phyloP scores from a whole-genome alignment of 176 grass and related monocot species.

The Oryza coarctata region DNA sequence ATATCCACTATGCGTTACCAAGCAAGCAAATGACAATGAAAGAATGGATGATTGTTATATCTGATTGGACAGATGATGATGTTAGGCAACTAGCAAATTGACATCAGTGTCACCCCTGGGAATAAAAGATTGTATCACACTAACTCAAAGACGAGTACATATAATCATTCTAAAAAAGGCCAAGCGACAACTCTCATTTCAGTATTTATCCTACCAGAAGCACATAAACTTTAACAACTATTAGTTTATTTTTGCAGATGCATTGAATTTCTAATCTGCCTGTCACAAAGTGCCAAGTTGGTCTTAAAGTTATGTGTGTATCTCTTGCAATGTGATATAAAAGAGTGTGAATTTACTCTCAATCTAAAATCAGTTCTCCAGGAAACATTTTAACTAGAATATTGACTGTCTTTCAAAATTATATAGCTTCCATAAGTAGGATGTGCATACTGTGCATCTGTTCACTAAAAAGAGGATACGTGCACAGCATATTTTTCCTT shows the following conservation, averaged over 20 bases:
- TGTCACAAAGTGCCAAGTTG: slow-evolving; percentile 13
- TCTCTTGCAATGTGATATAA: slow-evolving; percentile 2
- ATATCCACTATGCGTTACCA: slow-evolving; percentile 5
- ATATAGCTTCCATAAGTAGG: slow-evolving; percentile 6
- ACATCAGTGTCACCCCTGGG: slow-evolving; percentile 32
- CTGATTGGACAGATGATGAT: slow-evolving; percentile 32
- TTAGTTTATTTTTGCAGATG: slow-evolving; percentile 21
- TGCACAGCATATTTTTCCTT: neutral
- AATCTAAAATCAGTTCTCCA: neutral
- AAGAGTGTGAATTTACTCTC: neutral
- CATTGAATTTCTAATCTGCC: neutral
- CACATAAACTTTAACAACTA: neutral
- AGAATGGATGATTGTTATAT: neutral
- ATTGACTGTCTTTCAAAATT: neutral
- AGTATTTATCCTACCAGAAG: slow-evolving; percentile 39
- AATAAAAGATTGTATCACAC: slow-evolving; percentile 34
- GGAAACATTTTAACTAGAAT: slow-evolving; percentile 2
- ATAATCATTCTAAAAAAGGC: slow-evolving; percentile 31
- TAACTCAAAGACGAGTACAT: slow-evolving; percentile 28
- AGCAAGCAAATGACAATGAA: neutral
- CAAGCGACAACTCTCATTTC: neutral
- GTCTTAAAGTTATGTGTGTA: neutral
- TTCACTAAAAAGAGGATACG: neutral
- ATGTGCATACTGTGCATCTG: neutral
- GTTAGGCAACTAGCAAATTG: slow-evolving; percentile 40